Evolutionary conservation across 140 eudicot genomes (phyloP).

Genomic region (Anethum foeniculum): DNA sequence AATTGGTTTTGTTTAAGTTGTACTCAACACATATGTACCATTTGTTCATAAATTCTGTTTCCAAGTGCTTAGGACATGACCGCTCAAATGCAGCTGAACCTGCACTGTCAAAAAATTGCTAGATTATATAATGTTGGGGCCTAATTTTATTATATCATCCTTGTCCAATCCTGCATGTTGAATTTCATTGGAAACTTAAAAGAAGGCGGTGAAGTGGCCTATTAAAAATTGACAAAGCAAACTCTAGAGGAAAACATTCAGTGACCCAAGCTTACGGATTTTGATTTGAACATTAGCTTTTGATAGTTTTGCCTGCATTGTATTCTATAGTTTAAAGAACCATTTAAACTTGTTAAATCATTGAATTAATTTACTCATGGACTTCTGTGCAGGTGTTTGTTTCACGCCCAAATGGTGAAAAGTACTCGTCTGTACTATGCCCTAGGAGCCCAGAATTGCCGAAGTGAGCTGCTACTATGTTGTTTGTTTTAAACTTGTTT

Average conservation of each 20-base stretch:
- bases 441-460: conserved; percentile 48
- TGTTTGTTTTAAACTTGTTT: neutral
- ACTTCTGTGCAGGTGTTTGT: conserved; percentile 59
- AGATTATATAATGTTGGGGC: neutral
- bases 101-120: neutral
- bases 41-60: neutral
- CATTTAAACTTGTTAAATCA: neutral
- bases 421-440: conserved; percentile 69
- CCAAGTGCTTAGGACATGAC: neutral
- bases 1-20: neutral
- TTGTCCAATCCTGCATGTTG: neutral
- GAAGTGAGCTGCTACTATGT: conserved; percentile 29
- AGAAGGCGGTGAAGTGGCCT: neutral
- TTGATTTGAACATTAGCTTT: conserved; percentile 1
- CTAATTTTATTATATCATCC: neutral
- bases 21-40: neutral
- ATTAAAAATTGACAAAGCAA: neutral
- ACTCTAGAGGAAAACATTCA: neutral
- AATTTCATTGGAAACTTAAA: neutral
- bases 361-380: neutral
- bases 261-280: neutral
- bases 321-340: neutral
- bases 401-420: conserved; percentile 71
- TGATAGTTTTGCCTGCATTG: neutral
- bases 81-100: neutral